Base-by-base conservation (phyloP, 164 flowering plant genomes). In the Vitis rotundifolia region DNA sequence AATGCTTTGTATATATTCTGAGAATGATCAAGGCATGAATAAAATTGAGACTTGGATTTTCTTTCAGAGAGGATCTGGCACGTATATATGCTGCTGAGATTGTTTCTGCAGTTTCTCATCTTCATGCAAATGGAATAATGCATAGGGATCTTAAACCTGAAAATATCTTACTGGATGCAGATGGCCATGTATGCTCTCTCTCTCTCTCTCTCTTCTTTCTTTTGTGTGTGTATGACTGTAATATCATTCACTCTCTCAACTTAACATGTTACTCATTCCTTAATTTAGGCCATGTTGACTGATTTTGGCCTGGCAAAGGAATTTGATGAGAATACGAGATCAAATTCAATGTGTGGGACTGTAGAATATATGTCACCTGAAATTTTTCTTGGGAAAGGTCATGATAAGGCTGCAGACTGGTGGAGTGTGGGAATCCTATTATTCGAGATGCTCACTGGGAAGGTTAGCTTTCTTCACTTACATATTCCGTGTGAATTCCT, bases 361-460 rank as follows among this genome's bases (percentile, higher is more conserved):
- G 69, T 87, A 12, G 98, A 92, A 64, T 94, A 94, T 71, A 94
- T 94, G 99, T 53, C 99, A 49, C 98, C 98, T 59, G 99, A 94
- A 85, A 92, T 92, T 78, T 71, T 92, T 73, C 88, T 81, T 19
- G 98, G 96, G 26, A 94, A 89, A 76, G 97, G 99, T 26, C 97
- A 94, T 73, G 86, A 94, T 65, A 94, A 92, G 79, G 90, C 93
- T 77, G 97, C 98, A 52, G 98, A 94, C 67, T 94, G 99, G 99
- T 94, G 99, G 99, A 94, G 99, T 75, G 93, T 94, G 31, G 98
- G 99, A 29, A 75, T 94, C 55, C 75, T 94, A 37, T 63, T 91
- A 57, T 92, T 79, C 79, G 99, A 92, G 85, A 92, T 94, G 99
- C 91, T 92, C 47, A 91, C 95, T 63, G 99, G 99, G 63, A 86